phyloP scores from a whole-genome alignment of 2,329 filamentous ascomycete species.

The Cladosporium sp. region DNA sequence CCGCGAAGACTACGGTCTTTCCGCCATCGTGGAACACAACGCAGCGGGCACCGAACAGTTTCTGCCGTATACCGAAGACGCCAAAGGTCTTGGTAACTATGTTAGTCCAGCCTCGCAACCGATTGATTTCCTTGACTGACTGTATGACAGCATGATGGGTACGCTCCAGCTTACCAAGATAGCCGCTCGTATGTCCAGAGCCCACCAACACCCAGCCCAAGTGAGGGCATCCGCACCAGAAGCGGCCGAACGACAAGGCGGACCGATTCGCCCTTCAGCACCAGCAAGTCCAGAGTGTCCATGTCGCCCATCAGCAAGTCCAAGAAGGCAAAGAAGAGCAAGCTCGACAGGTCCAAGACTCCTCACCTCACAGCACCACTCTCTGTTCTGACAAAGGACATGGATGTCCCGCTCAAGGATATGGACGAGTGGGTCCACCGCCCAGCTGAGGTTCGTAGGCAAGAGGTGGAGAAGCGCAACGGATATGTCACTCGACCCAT shows the following conservation, averaged over 20 bases:
- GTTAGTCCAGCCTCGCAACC: constrained; percentile 19
- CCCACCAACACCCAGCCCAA: constrained; percentile 41
- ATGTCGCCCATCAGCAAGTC: constrained; percentile 31
- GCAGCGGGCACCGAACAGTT: constrained; percentile 33
- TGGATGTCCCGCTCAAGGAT: constrained; percentile 63
- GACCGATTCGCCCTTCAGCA: constrained; percentile 33
- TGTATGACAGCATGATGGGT: constrained; percentile 22
- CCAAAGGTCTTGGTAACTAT: constrained; percentile 29
- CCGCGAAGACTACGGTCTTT: constrained; percentile 31
- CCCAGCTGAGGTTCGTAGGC: constrained; percentile 57
- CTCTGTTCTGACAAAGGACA: constrained; percentile 63
- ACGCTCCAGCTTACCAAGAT: constrained; percentile 22
- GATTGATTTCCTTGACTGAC: constrained; percentile 15
- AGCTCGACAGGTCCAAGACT: constrained; percentile 41
- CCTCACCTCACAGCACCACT: constrained; percentile 62
- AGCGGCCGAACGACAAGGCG: constrained; percentile 34
- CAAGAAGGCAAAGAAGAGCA: constrained; percentile 42
- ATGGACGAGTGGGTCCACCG: constrained; percentile 78
- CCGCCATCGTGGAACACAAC: constrained; percentile 41
- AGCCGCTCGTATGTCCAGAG: constrained; percentile 26
- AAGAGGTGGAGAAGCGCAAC: constrained; percentile 65
- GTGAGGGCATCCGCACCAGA: constrained; percentile 37
- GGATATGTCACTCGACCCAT: constrained; percentile 86
- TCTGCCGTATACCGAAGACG: constrained; percentile 28
- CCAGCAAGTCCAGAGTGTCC: constrained; percentile 27